Conservation (phyloP, 345 rosid genomes). For the Nasturtium officinale region DNA sequence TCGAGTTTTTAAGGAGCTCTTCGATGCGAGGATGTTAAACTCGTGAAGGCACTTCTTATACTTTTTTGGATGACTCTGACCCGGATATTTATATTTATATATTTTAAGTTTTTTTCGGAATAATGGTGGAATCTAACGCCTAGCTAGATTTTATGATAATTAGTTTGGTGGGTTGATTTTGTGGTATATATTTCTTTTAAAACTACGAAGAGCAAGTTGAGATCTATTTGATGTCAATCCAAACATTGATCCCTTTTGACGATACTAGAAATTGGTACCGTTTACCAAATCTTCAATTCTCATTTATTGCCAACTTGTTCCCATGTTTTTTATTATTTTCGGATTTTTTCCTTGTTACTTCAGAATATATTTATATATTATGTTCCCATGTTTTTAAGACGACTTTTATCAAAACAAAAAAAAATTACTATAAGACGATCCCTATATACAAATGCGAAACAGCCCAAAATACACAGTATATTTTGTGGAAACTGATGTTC, state of each 20-base stretch:
- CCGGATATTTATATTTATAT: background rate
- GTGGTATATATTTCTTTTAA: slow-evolving; percentile 9
- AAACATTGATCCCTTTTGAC: slow-evolving; percentile 39
- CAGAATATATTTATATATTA: background rate
- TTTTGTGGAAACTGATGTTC: background rate
- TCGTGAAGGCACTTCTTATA: slow-evolving; percentile 1
- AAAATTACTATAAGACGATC: no score
- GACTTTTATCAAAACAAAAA: no score
- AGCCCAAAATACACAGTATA: background rate
- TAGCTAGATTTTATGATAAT: slow-evolving; percentile 35
- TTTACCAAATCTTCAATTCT: slow-evolving; percentile 30
- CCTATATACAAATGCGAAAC: background rate
- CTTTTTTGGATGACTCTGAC: background rate
- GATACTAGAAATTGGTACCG: slow-evolving; percentile 37
- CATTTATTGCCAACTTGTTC: slow-evolving; percentile 37
- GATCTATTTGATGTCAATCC: slow-evolving; percentile 32
- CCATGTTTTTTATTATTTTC: background rate
- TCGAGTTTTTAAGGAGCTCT: slow-evolving; percentile 1
- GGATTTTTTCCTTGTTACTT: background rate
- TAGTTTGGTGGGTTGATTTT: slow-evolving; percentile 39
- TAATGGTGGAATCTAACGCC: slow-evolving; percentile 24
- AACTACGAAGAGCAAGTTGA: slow-evolving; percentile 31
- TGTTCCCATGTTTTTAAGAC: no score
- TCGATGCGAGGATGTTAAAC: slow-evolving; percentile 10
- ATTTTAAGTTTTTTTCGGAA: background rate